phyloP scores from a whole-genome alignment of 345 rosid genomes.

The Cardiospermum halicacabum region DNA sequence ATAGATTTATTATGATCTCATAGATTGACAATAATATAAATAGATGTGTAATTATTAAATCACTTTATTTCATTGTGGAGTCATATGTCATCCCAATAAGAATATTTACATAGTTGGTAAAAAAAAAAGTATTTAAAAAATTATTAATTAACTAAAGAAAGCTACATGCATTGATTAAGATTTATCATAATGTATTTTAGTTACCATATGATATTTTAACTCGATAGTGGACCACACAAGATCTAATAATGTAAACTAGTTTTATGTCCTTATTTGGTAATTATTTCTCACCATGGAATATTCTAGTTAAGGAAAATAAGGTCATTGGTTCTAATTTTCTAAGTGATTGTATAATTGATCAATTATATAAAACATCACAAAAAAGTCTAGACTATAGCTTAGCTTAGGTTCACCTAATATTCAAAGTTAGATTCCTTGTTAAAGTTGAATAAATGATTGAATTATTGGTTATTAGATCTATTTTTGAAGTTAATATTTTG shows the following conservation, averaged over 20 bases:
- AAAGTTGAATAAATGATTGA: no score
- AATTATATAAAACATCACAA: background rate
- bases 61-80: slow-evolving; percentile 5
- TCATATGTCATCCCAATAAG: background rate
- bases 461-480: no score
- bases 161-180: background rate
- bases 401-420: no score
- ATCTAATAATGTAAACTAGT: background rate
- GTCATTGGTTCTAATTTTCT: background rate
- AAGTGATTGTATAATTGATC: background rate
- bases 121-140: background rate
- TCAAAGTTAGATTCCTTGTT: no score
- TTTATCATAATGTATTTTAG: background rate
- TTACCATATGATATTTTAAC: background rate
- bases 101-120: background rate
- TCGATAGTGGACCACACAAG: background rate
- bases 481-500: no score
- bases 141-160: background rate
- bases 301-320: background rate
- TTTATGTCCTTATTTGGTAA: background rate
- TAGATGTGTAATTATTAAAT: background rate
- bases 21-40: background rate
- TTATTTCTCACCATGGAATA: background rate
- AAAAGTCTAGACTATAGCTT: background rate
- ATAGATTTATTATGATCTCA: background rate